Conservation (phyloP, 352 stramenopile genomes). For the Phytophthora tentaculata region DNA sequence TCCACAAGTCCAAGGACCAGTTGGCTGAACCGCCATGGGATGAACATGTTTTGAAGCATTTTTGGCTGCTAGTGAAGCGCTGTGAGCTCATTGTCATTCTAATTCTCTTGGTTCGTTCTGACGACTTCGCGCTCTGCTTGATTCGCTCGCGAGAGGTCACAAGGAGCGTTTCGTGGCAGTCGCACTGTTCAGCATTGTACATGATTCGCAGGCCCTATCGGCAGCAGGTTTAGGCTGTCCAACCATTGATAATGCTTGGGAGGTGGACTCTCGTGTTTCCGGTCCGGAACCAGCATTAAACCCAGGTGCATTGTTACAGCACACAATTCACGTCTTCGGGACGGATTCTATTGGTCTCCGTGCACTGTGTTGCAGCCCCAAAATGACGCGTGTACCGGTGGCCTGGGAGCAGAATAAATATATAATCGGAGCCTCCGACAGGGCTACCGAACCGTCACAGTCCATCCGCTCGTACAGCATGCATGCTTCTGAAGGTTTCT, state of each 20-base stretch:
- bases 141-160: conserved; percentile 55
- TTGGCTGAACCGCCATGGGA: conserved; percentile 30
- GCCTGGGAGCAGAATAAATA: conserved; percentile 41
- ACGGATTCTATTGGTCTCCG: conserved; percentile 72
- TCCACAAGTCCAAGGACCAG: conserved; percentile 54
- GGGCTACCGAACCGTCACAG: conserved; percentile 59
- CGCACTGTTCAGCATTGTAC: conserved; percentile 75
- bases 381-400: conserved; percentile 47
- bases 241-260: conserved; percentile 54
- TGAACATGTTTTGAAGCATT: conserved; percentile 43
- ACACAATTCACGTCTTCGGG: conserved; percentile 70
- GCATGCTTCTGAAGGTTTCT: no score
- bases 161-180: conserved; percentile 66
- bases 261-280: conserved; percentile 43
- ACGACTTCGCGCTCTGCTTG: conserved; percentile 28
- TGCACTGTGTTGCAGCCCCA: conserved; percentile 88
- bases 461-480: conserved; percentile 16
- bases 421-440: conserved; percentile 46
- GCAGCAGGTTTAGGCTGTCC: conserved; percentile 28
- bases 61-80: conserved; percentile 75
- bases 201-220: conserved; percentile 79
- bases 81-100: conserved; percentile 57
- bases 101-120: conserved; percentile 24
- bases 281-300: conserved; percentile 11
- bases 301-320: conserved; percentile 41